Conservation (phyloP, 306 rosid genomes). For the Fragaria nilgerrensis region DNA sequence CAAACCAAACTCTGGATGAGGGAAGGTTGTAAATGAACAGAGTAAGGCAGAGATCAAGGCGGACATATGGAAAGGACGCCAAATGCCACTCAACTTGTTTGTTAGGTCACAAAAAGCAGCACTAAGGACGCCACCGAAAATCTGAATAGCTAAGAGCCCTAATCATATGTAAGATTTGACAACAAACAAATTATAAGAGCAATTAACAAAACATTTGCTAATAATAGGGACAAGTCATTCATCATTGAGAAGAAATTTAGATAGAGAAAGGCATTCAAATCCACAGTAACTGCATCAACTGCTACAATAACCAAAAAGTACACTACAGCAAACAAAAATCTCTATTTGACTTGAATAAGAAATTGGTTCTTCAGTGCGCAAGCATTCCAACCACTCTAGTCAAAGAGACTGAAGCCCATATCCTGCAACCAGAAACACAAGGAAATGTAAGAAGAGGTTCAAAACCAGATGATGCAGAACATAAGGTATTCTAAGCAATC, state of each 20-base stretch:
- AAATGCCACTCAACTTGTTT: too few species aligned
- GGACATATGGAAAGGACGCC: too few species aligned
- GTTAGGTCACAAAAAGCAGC: too few species aligned
- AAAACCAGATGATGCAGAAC: background rate
- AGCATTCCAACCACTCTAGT: conserved; percentile 33
- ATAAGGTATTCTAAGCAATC: background rate
- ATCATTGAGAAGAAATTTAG: background rate
- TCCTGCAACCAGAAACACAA: conserved; percentile 55
- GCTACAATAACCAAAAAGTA: background rate
- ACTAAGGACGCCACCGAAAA: too few species aligned
- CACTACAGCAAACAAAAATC: background rate
- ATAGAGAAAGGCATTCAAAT: background rate
- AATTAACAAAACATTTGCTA: background rate
- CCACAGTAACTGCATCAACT: background rate
- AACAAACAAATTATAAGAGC: background rate
- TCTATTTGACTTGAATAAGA: background rate
- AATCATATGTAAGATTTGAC: too few species aligned
- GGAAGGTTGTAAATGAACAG: too few species aligned
- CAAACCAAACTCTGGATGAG: too few species aligned
- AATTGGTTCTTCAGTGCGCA: too few species aligned
- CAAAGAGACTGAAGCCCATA: conserved; percentile 81
- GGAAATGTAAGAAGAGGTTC: conserved; percentile 14
- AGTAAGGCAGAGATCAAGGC: too few species aligned
- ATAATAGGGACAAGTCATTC: background rate
- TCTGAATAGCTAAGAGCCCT: too few species aligned